Base-by-base conservation (phyloP, 441 rosid genomes). In the Pelargonium fulgidum region DNA sequence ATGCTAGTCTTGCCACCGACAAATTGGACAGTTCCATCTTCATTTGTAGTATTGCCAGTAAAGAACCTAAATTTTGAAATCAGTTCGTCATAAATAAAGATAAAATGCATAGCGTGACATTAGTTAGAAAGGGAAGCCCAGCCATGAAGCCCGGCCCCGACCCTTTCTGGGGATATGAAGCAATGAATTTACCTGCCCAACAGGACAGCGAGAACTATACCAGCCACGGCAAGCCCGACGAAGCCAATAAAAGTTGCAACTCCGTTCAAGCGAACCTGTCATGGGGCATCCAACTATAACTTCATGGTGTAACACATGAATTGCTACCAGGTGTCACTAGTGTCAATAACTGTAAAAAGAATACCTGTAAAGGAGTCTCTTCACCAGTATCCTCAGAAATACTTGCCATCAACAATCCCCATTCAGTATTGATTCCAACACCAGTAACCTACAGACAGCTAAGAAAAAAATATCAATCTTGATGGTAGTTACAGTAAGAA, bases 331-430 rank as follows among this genome's bases (percentile, higher is more conserved):
- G 33, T 20, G 19, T 59, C 63, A 59, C 63, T 59, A 41, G 13
- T 12, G 44, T 63, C 41, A 63, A 26, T 26, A 62, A 62, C 41
- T 26, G 10, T 26, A 13, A 26, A 4, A 63, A 63, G 19, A 63
- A n/a, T 26, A 90, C 99, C 89, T 95, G 99, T 85, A 95, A 81
- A 0, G 99, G 99, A 47, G 99, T 95, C 84, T 95, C 99, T 86
- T 92, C 99, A 73, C 95, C 97, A 69, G 83, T 88, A 81, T 93
- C 99, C 79, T 91, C 99, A 3, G 99, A 93, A 68, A 91, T 86
- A 73, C 92, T 91, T 70, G 96, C 89, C 99, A 93, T 91, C 45
- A 89, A 89, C 79, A 93, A 75, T 54, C 99, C 99, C 99, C 99
- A 93, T 71, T 93, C 97, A 19, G 99, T 93, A 80, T 89, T 89